These are phyloP conservation scores for Moesziomyces antarcticus DNA, from an alignment of 1,284 basidiomycete species.

Conservation along the genomic window DNA sequence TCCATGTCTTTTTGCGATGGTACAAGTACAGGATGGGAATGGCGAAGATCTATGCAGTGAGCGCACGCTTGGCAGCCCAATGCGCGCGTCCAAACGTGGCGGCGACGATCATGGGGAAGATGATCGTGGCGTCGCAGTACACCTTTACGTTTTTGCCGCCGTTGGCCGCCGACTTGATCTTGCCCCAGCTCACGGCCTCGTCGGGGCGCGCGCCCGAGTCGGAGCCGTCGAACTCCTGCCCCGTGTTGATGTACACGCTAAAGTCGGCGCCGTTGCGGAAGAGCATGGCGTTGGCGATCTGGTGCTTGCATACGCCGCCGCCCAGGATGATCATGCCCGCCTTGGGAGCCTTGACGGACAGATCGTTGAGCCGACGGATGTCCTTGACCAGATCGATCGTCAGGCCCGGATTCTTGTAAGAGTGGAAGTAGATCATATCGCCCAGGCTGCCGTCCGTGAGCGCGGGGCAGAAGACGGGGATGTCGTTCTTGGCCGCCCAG, in stretches of 20 bases:
- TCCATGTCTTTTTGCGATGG: not conserved
- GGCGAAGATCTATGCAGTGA: not conserved
- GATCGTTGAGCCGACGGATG: slow-evolving; percentile 90
- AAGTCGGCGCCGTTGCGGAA: slow-evolving; percentile 98
- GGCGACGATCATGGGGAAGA: slow-evolving; percentile 89
- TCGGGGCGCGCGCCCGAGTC: slow-evolving; percentile 97
- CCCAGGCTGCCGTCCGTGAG: slow-evolving; percentile 97
- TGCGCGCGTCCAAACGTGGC: slow-evolving; percentile 76
- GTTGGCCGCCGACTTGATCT: slow-evolving; percentile 78
- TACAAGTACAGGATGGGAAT: slow-evolving; percentile 21
- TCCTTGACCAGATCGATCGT: slow-evolving; percentile 94
- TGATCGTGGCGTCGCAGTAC: slow-evolving; percentile 83
- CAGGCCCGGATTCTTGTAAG: slow-evolving; percentile 79
- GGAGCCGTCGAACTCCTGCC: slow-evolving; percentile 98
- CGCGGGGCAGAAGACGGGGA: slow-evolving; percentile 98
- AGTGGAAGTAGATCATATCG: slow-evolving; percentile 99
- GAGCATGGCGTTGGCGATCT: slow-evolving; percentile 99
- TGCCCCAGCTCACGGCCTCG: slow-evolving; percentile 99
- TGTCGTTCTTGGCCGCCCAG: slow-evolving; percentile 96
- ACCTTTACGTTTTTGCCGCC: slow-evolving; percentile 88
- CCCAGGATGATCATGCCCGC: slow-evolving; percentile 99
- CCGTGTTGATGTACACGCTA: slow-evolving; percentile 97
- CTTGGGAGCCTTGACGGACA: slow-evolving; percentile 86
- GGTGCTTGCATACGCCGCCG: slow-evolving; percentile 98
- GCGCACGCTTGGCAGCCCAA: slow-evolving; percentile 20